Evolutionary conservation across 1,284 basidiomycete species (phyloP), one percentile per base, ranked within the genome.

Genomic region (Leccinum brunneo-olivaceum): DNA sequence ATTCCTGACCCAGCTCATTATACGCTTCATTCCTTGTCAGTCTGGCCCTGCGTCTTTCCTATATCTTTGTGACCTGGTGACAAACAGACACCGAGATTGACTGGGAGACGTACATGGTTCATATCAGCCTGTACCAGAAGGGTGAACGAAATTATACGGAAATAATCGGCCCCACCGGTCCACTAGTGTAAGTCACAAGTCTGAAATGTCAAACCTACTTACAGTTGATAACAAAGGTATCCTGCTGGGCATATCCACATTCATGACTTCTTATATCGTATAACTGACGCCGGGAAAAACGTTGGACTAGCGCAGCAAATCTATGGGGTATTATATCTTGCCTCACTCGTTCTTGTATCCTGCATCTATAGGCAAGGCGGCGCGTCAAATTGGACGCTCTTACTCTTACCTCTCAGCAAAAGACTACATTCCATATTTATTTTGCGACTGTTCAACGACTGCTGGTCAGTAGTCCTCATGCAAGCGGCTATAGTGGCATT

Each of bases 41-140:
- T 70, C 35, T 10, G 39, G 41, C 37, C 40, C 35, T 18, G 39
- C 41, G 42, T 11, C 23, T 27, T 41, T 37, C 43, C 38, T 47
- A 14, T 37, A 34, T 20, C 32, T 29, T 23, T 35, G 33, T 53
- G 41, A 56, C 59, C 39, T 39, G 53, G 29, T 33, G 36, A 46
- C 35, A 44, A 48, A 41, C 66, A 95, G 92, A 94, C 68, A 98
- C 96, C n/a, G 95, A 99, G 67, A 99, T 99, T 57, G 96, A 99
- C 68, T 98, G 88, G 79, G 76, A 81, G 60, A 95, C 93, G 0
- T 96, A 96, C 58, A 85, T 94, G 77, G 73, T 85, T 47, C 96
- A 98, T 50, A 77, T 89, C 2, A 74, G 84, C 42, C 63, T 88
- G 38, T 94, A 89, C 64, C 58, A 87, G 35, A 75, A 79, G 35